Evolutionary conservation across 495 filamentous ascomycete species (phyloP).

Genomic region (Xylaria bambusicola): DNA sequence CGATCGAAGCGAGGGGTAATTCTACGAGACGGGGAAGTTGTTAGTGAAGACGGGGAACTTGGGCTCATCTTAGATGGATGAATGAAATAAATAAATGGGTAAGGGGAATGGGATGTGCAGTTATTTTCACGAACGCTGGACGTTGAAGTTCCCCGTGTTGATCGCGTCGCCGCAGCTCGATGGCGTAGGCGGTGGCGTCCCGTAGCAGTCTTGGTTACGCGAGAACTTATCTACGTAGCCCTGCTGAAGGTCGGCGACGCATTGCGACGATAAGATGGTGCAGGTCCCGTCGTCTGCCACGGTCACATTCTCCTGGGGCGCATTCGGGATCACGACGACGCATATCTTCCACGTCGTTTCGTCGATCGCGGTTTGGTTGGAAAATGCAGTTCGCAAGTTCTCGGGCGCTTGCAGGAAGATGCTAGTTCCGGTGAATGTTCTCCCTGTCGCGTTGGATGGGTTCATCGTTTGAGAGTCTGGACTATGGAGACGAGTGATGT

Average conservation of each 20-base stretch:
- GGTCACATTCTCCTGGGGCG: slow-evolving; percentile 22
- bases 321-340: slow-evolving; percentile 25
- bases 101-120: not conserved
- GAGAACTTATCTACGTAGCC: slow-evolving; percentile 28
- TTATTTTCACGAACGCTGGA: slow-evolving; percentile 23
- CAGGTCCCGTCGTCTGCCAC: slow-evolving; percentile 21
- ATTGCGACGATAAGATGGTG: slow-evolving; percentile 24
- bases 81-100: not conserved
- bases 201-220: slow-evolving; percentile 26
- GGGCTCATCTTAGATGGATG: too few species aligned
- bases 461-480: slow-evolving; percentile 26
- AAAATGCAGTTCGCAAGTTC: slow-evolving; percentile 19
- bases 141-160: slow-evolving; percentile 23
- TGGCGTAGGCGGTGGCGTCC: slow-evolving; percentile 26
- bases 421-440: slow-evolving; percentile 30
- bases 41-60: too few species aligned
- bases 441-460: slow-evolving; percentile 21
- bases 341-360: slow-evolving; percentile 35
- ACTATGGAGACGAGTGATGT: not conserved
- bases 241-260: slow-evolving; percentile 26
- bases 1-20: slow-evolving; percentile 25
- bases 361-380: slow-evolving; percentile 22
- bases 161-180: slow-evolving; percentile 25
- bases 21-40: slow-evolving; percentile 12
- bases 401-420: slow-evolving; percentile 28